Base-by-base conservation (phyloP, 305 asterid genomes). In the Lippia alba region DNA sequence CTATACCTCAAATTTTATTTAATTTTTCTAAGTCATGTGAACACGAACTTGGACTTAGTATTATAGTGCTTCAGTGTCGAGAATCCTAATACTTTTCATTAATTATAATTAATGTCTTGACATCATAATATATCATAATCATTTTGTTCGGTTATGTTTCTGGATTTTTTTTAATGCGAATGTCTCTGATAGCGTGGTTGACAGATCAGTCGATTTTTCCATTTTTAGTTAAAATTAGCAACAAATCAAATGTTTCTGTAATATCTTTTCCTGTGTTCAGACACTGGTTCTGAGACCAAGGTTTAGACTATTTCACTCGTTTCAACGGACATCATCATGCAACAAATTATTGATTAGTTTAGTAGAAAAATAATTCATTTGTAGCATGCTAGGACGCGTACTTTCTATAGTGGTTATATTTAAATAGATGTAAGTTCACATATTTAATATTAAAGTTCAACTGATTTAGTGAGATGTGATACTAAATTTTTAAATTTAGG, bases 31-130 rank as follows among this genome's bases (percentile, higher is more conserved):
- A 63, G 44, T 70, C 30, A 50, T 83, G 77, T 63, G 81, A 68
- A 83, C 83, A 51, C 50, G 50, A 58, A 70, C 51, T 64, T 80
- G 64, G 85, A 80, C 76, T 77, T 64, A 40, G 74, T 71, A 78
- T 39, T 54, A 58, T 33, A 65, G 49, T 61, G 39, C 61, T 63
- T 75, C 2, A 16, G 20, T 12, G 70, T 67, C 65, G 48, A 65
- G 32, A 36, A 36, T 34, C 69, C 60, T 24, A 68, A 44, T 50
- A 0, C 6, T 41, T 39, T 8, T 4, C 12, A 1, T 44, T 8
- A 44, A 6, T 6, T 44, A 44, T 44, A 5, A 11, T 44, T 44
- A 44, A 44, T 44, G n/a, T 51, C 41, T 8, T 1, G 41, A 4
- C 41, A 36, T 36, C 8, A 24, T 24, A 24, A 24, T 24, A 24